Evolutionary conservation across 176 grass and related monocot species (phyloP), one percentile per base, ranked within the genome.

Genomic region (Chloris gayana): DNA sequence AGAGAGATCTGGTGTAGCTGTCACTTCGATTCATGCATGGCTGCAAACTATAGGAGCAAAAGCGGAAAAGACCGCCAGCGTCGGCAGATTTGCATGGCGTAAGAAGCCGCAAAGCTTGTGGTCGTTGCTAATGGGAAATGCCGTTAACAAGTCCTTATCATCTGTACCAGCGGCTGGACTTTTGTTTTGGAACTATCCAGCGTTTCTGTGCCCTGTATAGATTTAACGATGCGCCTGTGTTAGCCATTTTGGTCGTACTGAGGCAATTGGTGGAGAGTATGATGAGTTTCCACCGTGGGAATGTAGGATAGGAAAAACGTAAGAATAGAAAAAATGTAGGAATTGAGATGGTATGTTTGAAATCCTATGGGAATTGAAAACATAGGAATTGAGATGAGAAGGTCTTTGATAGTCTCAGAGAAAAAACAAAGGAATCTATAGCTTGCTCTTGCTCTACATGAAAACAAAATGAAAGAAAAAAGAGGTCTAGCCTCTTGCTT

Each of bases 71-170:
- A 75, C 46, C 65, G 82, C 70, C 5, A 70, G 21, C 14, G 56
- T 2, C 37, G 15, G 45, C 45, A 26, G 54, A 13, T 85, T 80
- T 81, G 82, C 66, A 81, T 89, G 77, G 77, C 87, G 87, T 85
- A 85, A 61, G 65, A 81, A 39, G 29, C 35, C 45, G 57, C 46
- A 57, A 85, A 89, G 72, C 35, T 35, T 44, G 47, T 14, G 54
- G 58, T 85, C 29, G 72, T 89, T 85, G 67, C 73, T 80, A 76
- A 64, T 87, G 80, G 77, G 70, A 76, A 21, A 4, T 49, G 57
- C 71, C 18, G 84, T 76, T 83, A 51, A 49, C 19, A 13, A 53
- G 80, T 79, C 84, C 53, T 11, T 74, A 47, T 75, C 80, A 75
- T 18, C 51, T 30, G 46, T 31, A 18, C 69, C n/a, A n/a, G n/a